Base-by-base conservation (phyloP, 352 stramenopile species). In the Phytophthora hybrid region DNA sequence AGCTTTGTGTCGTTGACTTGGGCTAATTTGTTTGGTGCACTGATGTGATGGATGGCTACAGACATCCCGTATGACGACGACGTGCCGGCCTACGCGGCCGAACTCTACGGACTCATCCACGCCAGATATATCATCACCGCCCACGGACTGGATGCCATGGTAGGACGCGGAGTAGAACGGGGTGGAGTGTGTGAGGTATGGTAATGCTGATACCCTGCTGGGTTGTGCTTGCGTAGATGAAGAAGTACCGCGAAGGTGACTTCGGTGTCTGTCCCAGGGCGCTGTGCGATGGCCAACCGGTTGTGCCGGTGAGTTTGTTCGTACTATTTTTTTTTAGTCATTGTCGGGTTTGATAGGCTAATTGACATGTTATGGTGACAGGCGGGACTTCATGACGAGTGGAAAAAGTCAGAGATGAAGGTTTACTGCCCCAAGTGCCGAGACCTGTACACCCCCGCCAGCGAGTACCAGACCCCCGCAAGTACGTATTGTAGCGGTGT, bases 321-420 rank as follows among this genome's bases (percentile, higher is more conserved):
- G 56, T 10, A 37, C 8, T 44, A 23, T 53, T 61, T 19, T n/a
- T 44, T 57, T 55, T 37, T 71, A 18, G 31, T 57, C 23, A 26
- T 26, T 1, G 23, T 26, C 2, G 23, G 23, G 23, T 26, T 26
- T 26, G 23, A 26, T 26, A 26, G 23, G 2, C 23, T 31, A 31
- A 31, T 4, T 31, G 29, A 31, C 29, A 7, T 26, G 23, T 26
- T 26, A 26, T 31, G 29, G 29, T 23, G 44, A 23, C 66, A 94
- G 88, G 89, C 90, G 34, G 91, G 91, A 52, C 84, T 96, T 44
- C 88, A 96, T 32, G 91, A 97, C 47, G 90, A 97, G 68, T 95
- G 85, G 74, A 94, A 95, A 67, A 96, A 96, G 75, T 95, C 89
- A 3, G 89, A 96, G 66, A 94, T 97, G 86, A 97, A 97, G 78